Evolutionary conservation across 1,284 basidiomycete genomes (phyloP), one percentile per base, ranked within the genome.

Genomic region (Naganishia albida): DNA sequence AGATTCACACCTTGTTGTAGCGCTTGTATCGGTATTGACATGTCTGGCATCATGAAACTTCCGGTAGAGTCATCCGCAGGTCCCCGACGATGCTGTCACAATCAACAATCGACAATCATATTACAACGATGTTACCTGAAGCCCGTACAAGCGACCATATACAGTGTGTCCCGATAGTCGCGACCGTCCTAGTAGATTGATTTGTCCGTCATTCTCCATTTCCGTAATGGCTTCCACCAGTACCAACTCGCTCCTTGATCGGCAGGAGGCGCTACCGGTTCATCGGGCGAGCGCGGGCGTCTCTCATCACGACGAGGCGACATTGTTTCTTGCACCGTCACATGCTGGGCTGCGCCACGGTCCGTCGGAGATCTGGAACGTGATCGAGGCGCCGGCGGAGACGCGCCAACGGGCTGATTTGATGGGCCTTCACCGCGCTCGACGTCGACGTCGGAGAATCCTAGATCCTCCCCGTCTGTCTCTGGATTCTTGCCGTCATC

Each of bases 171-270:
- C 34, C 10, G 34, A 34, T 34, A 25, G 18, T 16, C 25, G 18
- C 15, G 25, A 18, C 3, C 13, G 23, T 46, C 23, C 38, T 60
- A 60, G 25, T 60, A 60, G n/a, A 60, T 23, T 18, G 57, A 60
- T 38, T 60, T 60, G 44, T 60, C 57, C 13, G 57, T 60, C 57
- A 34, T 39, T 40, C 57, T 60, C 57, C 57, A 60, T 34, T 60
- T 60, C 18, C 57, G 44, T 18, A 60, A n/a, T 8, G 57, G 57
- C 20, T 50, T 50, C 57, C 57, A 60, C 57, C 57, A 60, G 15
- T 60, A 60, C 57, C 57, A 60, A 16, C 57, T 60, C 15, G 46
- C 23, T 26, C 57, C 34, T 18, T 50, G 30, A 7, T 60, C 46
- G 15, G 8, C 16, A 7, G 57, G n/a, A 25, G 57, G 34, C 38